Base-by-base conservation (phyloP, 2,329 filamentous ascomycete species). In the Penicillium frequentans region DNA sequence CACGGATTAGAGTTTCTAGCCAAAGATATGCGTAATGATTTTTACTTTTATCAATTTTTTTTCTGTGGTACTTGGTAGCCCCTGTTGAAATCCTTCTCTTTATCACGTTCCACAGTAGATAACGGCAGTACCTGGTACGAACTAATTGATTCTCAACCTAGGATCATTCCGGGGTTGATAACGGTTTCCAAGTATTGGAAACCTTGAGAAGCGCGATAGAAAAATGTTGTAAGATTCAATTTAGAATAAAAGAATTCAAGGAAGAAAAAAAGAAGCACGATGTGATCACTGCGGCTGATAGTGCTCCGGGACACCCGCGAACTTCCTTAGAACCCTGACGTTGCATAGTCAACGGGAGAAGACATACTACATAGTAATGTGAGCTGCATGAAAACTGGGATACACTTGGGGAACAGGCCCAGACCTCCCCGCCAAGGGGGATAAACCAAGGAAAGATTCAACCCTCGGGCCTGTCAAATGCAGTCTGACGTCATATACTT, bases 401-500 rank as follows among this genome's bases (percentile, higher is more conserved):
- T 49, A 29, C 7, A 16, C 14, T 47, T 43, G 44, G 24, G 39
- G 39, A 26, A 33, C 46, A 48, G 57, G 62, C 54, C 62, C 58
- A 65, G 63, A 58, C 61, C 59, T 47, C 13, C 33, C 45, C 52
- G 61, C 63, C 58, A 64, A 66, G 60, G 23, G 27, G 24, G 33
- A 21, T 27, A 65, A 64, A 64, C 63, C 61, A 67, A 64, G 64
- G 62, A 59, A 66, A 33, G 55, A 23, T 31, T 23, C 59, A 51
- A 59, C 61, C 52, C 61, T 56, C 57, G 51, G 55, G 62, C 56
- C 62, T 62, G 60, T 62, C 62, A 59, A 56, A 35, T 57, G 62
- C 56, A 57, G 53, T 37, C 39, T 67, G 64, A 67, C 64, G 56
- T 67, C 63, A 67, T 63, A 13, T 43, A 62, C 26, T 59, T 29